These are phyloP conservation scores for Chaetothyriales sp. DNA, from an alignment of 2,329 filamentous ascomycete genomes.

Conservation along the genomic window DNA sequence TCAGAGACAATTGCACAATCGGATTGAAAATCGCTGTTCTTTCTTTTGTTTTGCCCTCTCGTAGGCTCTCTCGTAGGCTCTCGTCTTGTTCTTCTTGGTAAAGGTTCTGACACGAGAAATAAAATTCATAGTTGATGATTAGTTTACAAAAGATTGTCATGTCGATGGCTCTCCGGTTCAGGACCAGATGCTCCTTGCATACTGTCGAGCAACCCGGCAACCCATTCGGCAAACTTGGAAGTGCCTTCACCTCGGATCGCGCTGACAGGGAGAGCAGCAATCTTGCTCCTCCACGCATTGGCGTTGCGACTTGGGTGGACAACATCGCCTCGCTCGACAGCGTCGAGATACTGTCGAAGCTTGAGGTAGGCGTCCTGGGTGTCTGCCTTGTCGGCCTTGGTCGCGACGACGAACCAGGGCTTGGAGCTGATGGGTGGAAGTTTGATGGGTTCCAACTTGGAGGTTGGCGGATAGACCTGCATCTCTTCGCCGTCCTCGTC, in stretches of 20 bases:
- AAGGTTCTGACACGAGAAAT: no score
- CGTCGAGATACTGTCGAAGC: slow-evolving; percentile 55
- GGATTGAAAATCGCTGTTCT: not conserved
- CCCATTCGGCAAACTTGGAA: slow-evolving; percentile 34
- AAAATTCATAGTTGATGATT: no score
- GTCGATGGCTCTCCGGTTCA: not conserved
- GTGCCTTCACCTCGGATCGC: slow-evolving; percentile 79
- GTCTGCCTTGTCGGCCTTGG: slow-evolving; percentile 65
- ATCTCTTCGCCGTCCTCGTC: slow-evolving; percentile 10
- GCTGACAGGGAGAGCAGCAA: slow-evolving; percentile 66
- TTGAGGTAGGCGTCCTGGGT: slow-evolving; percentile 63
- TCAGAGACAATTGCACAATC: not conserved
- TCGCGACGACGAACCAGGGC: slow-evolving; percentile 92
- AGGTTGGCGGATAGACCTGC: slow-evolving; percentile 11
- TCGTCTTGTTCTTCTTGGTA: no score
- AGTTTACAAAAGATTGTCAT: no score
- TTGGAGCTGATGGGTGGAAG: slow-evolving; percentile 72
- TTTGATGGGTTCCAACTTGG: slow-evolving; percentile 30
- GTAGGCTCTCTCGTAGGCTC: no score
- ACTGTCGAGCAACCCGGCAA: slow-evolving; percentile 28
- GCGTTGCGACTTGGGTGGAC: slow-evolving; percentile 60
- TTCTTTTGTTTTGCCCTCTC: not conserved
- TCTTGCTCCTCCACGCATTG: slow-evolving; percentile 44
- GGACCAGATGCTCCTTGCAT: slow-evolving; percentile 6
- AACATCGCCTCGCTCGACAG: slow-evolving; percentile 45